Evolutionary conservation across 2,329 filamentous ascomycete species (phyloP).

Genomic region (Ophiostoma australiae): DNA sequence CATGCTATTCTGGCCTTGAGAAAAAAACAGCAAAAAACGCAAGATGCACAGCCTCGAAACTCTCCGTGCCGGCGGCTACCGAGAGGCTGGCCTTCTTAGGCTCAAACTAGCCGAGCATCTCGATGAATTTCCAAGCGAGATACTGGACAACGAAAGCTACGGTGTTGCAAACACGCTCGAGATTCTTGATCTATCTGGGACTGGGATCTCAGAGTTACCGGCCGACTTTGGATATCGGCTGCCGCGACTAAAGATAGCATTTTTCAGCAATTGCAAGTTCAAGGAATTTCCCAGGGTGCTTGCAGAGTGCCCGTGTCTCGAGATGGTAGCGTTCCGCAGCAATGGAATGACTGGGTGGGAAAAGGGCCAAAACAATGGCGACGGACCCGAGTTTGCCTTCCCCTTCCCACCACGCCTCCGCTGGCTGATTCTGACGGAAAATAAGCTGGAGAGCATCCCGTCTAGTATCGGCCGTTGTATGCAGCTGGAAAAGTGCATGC

Average conservation of each 20-base stretch:
- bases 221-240: constrained; percentile 37
- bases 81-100: constrained; percentile 31
- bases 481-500: constrained; percentile 45
- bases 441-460: constrained; percentile 39
- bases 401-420: constrained; percentile 40
- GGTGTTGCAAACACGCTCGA: constrained; percentile 39
- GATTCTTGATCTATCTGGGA: constrained; percentile 47
- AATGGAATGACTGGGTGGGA: constrained; percentile 42
- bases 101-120: constrained; percentile 38
- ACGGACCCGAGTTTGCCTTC: constrained; percentile 33
- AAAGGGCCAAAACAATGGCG: constrained; percentile 30
- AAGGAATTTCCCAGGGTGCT: constrained; percentile 39
- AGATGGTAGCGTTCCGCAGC: constrained; percentile 46
- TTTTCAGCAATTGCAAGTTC: constrained; percentile 46
- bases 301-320: constrained; percentile 41
- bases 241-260: constrained; percentile 43
- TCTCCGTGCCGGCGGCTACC: constrained; percentile 35
- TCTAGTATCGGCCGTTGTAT: constrained; percentile 40
- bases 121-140: constrained; percentile 37
- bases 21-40: not conserved
- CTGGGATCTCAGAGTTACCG: constrained; percentile 40
- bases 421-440: constrained; percentile 48
- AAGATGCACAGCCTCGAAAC: constrained; percentile 34
- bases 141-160: constrained; percentile 32
- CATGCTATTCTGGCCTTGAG: not conserved